Conservation (phyloP, 805 yeast genomes). For the Saturnispora silvae region DNA sequence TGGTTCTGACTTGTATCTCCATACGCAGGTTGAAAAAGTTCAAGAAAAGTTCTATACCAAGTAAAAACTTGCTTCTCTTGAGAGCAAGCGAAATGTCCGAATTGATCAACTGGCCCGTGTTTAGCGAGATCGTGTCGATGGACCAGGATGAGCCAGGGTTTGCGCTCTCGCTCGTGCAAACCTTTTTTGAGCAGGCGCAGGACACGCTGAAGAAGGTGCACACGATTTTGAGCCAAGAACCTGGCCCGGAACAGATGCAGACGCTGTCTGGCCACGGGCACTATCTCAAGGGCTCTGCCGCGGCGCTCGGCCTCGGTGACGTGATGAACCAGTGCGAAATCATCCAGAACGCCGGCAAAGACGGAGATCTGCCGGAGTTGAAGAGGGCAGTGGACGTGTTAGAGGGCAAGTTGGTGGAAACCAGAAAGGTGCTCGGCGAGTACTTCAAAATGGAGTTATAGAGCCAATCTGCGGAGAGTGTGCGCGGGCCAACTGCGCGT, state of each 20-base stretch:
- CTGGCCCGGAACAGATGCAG: slow-evolving; percentile 33
- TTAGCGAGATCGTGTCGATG: slow-evolving; percentile 83
- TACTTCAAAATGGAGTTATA: slow-evolving; percentile 34
- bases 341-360: slow-evolving; percentile 81
- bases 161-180: slow-evolving; percentile 63
- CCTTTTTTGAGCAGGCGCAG: slow-evolving; percentile 82
- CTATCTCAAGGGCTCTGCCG: slow-evolving; percentile 90
- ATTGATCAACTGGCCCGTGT: slow-evolving; percentile 78
- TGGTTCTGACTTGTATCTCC: too few species aligned
- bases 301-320: slow-evolving; percentile 76
- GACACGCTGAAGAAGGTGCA: slow-evolving; percentile 70
- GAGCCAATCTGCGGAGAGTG: too few species aligned
- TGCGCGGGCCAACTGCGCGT: too few species aligned
- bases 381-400: slow-evolving; percentile 45
- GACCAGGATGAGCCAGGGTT: slow-evolving; percentile 96
- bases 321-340: slow-evolving; percentile 85
- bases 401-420: slow-evolving; percentile 37
- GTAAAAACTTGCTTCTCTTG: too few species aligned
- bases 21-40: too few species aligned
- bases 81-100: slow-evolving; percentile 30
- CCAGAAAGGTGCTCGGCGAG: slow-evolving; percentile 40
- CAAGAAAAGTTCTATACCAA: too few species aligned
- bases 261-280: slow-evolving; percentile 75
- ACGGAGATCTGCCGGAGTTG: slow-evolving; percentile 31
- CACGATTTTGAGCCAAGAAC: slow-evolving; percentile 28